Conservation (phyloP, 2,329 filamentous ascomycete species). For the Aureobasidium pullulans region DNA sequence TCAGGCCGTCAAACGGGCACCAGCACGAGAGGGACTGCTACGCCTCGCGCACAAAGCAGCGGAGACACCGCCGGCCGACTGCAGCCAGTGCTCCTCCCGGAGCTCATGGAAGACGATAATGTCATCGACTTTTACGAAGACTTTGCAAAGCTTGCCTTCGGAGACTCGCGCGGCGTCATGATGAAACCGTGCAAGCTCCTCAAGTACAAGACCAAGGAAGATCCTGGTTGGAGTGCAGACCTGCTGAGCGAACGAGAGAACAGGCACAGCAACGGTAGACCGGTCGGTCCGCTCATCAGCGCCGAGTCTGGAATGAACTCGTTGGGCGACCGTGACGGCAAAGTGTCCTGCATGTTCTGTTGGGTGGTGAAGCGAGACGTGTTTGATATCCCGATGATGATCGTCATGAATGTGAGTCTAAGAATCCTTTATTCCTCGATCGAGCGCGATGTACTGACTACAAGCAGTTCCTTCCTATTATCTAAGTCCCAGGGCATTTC, state of each 20-base stretch:
- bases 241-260: constrained; percentile 15
- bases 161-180: constrained; percentile 78
- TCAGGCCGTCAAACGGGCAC: constrained; percentile 35
- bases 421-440: neutral
- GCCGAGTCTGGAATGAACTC: constrained; percentile 73
- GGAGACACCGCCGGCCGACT: constrained; percentile 35
- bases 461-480: constrained; percentile 16
- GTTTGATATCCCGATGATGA: constrained; percentile 97
- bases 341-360: constrained; percentile 90
- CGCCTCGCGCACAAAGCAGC: constrained; percentile 32
- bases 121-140: constrained; percentile 95
- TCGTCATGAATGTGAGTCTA: constrained; percentile 88
- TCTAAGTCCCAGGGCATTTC: neutral
- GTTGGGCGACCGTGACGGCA: constrained; percentile 73
- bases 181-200: constrained; percentile 78
- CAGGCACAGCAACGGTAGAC: constrained; percentile 21
- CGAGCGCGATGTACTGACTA: neutral
- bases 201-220: constrained; percentile 76
- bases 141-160: constrained; percentile 86
- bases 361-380: constrained; percentile 96
- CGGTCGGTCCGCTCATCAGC: constrained; percentile 31
- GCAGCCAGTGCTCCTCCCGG: constrained; percentile 82
- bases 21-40: constrained; percentile 40
- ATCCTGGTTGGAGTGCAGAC: constrained; percentile 26
- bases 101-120: constrained; percentile 86